A percentile compares a stretch with the other conserved stretches of the same genome.
These are phyloP conservation scores for Skeletonema grethae DNA, from an alignment of 108 stramenopile genomes.

Conservation along the genomic window DNA sequence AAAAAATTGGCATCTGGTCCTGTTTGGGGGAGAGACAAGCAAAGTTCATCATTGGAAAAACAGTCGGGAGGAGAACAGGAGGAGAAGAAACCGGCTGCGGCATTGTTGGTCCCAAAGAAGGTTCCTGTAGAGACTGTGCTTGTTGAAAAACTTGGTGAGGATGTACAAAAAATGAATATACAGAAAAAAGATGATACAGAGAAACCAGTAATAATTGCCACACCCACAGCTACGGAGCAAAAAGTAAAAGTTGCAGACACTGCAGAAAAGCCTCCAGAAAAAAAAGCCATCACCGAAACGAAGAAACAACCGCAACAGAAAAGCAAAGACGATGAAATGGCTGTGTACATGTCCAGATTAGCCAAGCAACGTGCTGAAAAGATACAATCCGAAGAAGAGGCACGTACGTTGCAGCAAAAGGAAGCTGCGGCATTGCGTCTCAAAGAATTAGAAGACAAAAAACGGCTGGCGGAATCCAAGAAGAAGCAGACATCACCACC, in stretches of 20 bases:
- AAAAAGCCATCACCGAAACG: constrained; percentile 4
- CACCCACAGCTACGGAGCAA: not conserved
- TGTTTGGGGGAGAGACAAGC: constrained; percentile 2
- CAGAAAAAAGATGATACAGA: not conserved
- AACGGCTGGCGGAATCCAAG: constrained; percentile 11
- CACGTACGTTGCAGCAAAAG: constrained; percentile 49
- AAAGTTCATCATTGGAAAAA: constrained; percentile 7
- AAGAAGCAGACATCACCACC: constrained; percentile 15
- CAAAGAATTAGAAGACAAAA: constrained; percentile 68
- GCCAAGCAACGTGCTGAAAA: constrained; percentile 71
- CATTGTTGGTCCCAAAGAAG: not conserved
- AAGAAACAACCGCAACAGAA: constrained; percentile 15
- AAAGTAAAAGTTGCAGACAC: not conserved
- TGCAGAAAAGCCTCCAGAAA: not conserved
- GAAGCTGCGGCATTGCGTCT: constrained; percentile 58
- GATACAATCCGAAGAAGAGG: constrained; percentile 58
- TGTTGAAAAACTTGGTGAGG: not conserved
- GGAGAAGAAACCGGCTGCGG: not conserved
- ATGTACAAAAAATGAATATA: not conserved
- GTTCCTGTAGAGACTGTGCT: not conserved
- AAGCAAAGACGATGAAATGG: constrained; percentile 38
- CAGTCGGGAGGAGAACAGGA: not conserved
- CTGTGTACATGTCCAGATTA: constrained; percentile 52
- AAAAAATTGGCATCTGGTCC: constrained; percentile 9
- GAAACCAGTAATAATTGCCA: not conserved